These are phyloP conservation scores for Populus tremula DNA, from an alignment of 345 rosid genomes.

Conservation along the genomic window DNA sequence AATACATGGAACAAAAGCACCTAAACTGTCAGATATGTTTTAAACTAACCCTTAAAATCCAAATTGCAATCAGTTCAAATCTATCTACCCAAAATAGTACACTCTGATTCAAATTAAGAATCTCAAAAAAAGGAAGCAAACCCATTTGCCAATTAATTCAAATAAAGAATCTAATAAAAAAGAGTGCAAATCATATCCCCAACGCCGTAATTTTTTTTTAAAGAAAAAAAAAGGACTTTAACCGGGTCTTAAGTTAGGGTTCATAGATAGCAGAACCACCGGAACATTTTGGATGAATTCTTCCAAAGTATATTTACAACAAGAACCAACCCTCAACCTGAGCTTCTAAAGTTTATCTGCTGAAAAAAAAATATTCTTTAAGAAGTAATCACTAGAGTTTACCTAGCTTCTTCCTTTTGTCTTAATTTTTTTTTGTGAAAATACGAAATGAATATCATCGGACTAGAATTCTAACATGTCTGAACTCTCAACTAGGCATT, in stretches of 20 bases:
- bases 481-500: not conserved
- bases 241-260: not conserved
- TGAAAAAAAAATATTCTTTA: too few relatives aligned
- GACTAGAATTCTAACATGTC: not conserved
- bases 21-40: slow-evolving; percentile 47
- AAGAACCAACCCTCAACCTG: not conserved
- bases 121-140: slow-evolving; percentile 1
- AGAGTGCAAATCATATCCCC: slow-evolving; percentile 9
- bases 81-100: not conserved
- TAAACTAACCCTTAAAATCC: slow-evolving; percentile 20
- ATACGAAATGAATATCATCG: not conserved
- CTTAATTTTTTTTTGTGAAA: not conserved
- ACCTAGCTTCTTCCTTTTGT: not conserved
- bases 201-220: not conserved
- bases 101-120: slow-evolving; percentile 8
- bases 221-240: slow-evolving; percentile 3
- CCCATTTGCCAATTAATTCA: not conserved
- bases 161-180: slow-evolving; percentile 21
- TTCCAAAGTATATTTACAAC: not conserved
- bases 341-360: not conserved
- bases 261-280: not conserved
- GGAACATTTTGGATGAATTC: not conserved
- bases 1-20: slow-evolving; percentile 63
- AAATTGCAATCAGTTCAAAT: slow-evolving; percentile 22
- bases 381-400: not conserved